phyloP scores from a whole-genome alignment of 73 alveolate genomes.

The Stentor roeselii region DNA sequence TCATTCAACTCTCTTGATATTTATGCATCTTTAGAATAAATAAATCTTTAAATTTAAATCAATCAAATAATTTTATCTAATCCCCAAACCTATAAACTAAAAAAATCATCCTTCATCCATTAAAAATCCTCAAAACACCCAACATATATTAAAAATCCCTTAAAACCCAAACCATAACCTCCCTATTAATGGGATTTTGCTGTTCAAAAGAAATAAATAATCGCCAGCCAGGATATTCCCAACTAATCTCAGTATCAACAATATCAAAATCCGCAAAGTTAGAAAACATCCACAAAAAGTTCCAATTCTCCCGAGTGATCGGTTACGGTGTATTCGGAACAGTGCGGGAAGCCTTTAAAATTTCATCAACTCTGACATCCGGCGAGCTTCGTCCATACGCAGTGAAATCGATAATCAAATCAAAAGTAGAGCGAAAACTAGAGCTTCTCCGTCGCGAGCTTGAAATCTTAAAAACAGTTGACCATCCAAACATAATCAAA shows the following conservation, averaged over 20 bases:
- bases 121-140: too few species aligned
- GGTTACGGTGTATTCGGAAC: slow-evolving; percentile 18
- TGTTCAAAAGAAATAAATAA: background rate
- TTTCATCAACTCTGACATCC: background rate
- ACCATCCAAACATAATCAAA: slow-evolving; percentile 14
- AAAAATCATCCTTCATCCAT: too few species aligned
- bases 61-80: too few species aligned
- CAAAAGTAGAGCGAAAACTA: background rate
- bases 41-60: too few species aligned
- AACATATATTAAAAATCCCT: too few species aligned
- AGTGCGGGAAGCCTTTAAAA: slow-evolving; percentile 4
- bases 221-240: background rate
- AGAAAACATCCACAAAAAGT: background rate
- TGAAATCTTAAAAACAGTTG: background rate
- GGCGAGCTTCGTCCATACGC: background rate
- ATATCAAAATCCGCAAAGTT: background rate
- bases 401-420: slow-evolving; percentile 3
- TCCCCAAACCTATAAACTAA: too few species aligned
- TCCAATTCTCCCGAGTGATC: background rate
- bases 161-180: too few species aligned
- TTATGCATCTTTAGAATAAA: too few species aligned
- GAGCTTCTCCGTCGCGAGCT: background rate
- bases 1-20: too few species aligned
- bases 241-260: background rate
- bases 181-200: slow-evolving; percentile 8